These are phyloP conservation scores for Alternaria brassicicola DNA, from an alignment of 2,329 filamentous ascomycete genomes.

Conservation along the genomic window DNA sequence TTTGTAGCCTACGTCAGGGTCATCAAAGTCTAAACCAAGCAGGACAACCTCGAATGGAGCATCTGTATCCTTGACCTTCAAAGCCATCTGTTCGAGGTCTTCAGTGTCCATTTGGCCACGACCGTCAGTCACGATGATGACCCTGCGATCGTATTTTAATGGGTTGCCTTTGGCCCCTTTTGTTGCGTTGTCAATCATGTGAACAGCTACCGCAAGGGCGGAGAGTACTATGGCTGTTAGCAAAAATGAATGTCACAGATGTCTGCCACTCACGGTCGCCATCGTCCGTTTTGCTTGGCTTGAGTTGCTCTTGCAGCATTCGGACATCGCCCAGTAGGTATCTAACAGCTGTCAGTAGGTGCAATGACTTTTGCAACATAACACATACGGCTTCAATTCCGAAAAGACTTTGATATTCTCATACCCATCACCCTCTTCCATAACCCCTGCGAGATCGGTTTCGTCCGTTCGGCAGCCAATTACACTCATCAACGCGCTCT, in stretches of 20 bases:
- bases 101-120: constrained; percentile 74
- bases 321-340: constrained; percentile 72
- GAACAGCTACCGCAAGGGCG: constrained; percentile 81
- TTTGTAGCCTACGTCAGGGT: constrained; percentile 85
- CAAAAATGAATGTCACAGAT: constrained; percentile 9
- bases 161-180: constrained; percentile 64
- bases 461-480: constrained; percentile 80
- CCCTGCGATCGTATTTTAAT: constrained; percentile 52
- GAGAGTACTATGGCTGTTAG: constrained; percentile 65
- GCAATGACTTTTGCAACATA: no score
- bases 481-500: constrained; percentile 77
- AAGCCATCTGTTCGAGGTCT: constrained; percentile 70
- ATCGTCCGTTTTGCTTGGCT: constrained; percentile 68
- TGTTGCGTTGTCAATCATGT: constrained; percentile 90
- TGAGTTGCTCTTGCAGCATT: constrained; percentile 66
- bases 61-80: constrained; percentile 72
- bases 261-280: constrained; percentile 69
- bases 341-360: constrained; percentile 38
- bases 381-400: constrained; percentile 63
- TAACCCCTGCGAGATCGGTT: constrained; percentile 48
- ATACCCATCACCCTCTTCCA: constrained; percentile 73
- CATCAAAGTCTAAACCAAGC: constrained; percentile 91
- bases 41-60: constrained; percentile 75
- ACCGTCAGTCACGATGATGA: constrained; percentile 86
- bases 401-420: constrained; percentile 78